Percentiles rank a stretch among this genome's conserved stretches.
Evolutionary conservation across 371 early-diverging fungal genomes (phyloP).

Genomic region (Paraphysoderma sedebokerense): DNA sequence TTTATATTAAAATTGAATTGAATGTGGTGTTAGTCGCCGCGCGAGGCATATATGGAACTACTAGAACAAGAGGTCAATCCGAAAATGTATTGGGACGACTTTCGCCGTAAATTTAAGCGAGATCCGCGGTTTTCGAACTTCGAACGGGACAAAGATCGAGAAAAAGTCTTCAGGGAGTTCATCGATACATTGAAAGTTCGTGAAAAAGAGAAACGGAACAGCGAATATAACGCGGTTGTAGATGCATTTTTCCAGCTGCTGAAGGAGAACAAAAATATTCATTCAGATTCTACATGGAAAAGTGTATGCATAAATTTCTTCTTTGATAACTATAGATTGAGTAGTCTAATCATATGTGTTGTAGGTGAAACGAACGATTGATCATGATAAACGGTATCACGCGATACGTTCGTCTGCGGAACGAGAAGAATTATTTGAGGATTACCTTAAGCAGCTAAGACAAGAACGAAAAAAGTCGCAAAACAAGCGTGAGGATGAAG

Average conservation of each 20-base stretch:
- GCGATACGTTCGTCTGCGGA: slow-evolving; percentile 29
- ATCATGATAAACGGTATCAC: slow-evolving; percentile 32
- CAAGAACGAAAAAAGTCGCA: slow-evolving; percentile 7
- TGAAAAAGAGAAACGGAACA: slow-evolving; percentile 10
- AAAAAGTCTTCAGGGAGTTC: slow-evolving; percentile 34
- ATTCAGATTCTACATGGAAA: slow-evolving; percentile 31
- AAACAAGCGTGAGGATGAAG: slow-evolving; percentile 11
- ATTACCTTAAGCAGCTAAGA: slow-evolving; percentile 24
- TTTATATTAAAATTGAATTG: too few species aligned
- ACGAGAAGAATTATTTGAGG: slow-evolving; percentile 42
- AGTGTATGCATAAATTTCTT: too few species aligned
- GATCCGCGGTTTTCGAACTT: slow-evolving; percentile 32
- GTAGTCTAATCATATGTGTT: too few species aligned
- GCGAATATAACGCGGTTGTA: slow-evolving; percentile 8
- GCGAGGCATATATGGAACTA: slow-evolving; percentile 28
- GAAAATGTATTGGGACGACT: slow-evolving; percentile 41
- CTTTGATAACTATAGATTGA: too few species aligned
- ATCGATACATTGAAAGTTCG: slow-evolving; percentile 17
- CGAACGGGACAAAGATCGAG: slow-evolving; percentile 21
- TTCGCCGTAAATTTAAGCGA: slow-evolving; percentile 35
- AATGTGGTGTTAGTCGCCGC: slow-evolving; percentile 26
- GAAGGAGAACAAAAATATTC: slow-evolving; percentile 22
- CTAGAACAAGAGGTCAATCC: slow-evolving; percentile 22
- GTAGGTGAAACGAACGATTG: slow-evolving; percentile 29
- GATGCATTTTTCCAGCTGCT: slow-evolving; percentile 28